These are phyloP conservation scores for Kwoniella sp. DNA, from an alignment of 768 basidiomycete genomes.

Conservation along the genomic window DNA sequence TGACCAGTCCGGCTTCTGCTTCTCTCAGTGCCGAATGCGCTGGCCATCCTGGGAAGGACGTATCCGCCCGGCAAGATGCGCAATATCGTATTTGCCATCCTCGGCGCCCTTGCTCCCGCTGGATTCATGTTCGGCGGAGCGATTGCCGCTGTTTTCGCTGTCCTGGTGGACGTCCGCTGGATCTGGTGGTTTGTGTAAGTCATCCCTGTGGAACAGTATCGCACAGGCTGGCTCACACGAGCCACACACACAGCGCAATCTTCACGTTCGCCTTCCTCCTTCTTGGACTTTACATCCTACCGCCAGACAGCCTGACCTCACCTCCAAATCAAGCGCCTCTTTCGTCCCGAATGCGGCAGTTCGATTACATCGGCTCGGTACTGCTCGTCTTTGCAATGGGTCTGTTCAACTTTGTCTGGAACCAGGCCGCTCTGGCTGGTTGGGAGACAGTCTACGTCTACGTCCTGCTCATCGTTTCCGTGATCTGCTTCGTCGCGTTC, in stretches of 20 bases:
- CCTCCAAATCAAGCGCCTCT: background rate
- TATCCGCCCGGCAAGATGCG: conserved; percentile 28
- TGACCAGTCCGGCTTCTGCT: too few relatives aligned
- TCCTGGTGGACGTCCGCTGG: conserved; percentile 13
- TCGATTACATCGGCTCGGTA: conserved; percentile 28
- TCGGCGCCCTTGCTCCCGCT: conserved; percentile 28
- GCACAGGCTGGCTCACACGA: background rate
- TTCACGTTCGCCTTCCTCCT: conserved; percentile 15
- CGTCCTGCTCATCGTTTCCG: conserved; percentile 24
- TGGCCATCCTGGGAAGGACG: conserved; percentile 32
- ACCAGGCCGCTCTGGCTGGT: conserved; percentile 29
- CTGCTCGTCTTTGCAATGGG: conserved; percentile 28
- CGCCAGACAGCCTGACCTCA: conserved; percentile 9
- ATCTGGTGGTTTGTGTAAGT: conserved; percentile 30
- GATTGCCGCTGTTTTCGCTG: conserved; percentile 19
- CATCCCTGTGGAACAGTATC: conserved; percentile 2
- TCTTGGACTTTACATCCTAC: conserved; percentile 15
- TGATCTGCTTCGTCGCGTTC: conserved; percentile 7
- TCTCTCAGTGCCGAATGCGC: conserved; percentile 28
- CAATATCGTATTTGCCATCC: conserved; percentile 27
- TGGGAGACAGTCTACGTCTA: conserved; percentile 32
- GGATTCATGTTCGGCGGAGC: conserved; percentile 33
- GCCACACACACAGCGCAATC: conserved; percentile 10
- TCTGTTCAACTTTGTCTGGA: conserved; percentile 40
- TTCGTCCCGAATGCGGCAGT: background rate